Evolutionary conservation across 176 grass and related monocot genomes (phyloP), one percentile per base, ranked within the genome.

Genomic region (Aegilops sharonensis): DNA sequence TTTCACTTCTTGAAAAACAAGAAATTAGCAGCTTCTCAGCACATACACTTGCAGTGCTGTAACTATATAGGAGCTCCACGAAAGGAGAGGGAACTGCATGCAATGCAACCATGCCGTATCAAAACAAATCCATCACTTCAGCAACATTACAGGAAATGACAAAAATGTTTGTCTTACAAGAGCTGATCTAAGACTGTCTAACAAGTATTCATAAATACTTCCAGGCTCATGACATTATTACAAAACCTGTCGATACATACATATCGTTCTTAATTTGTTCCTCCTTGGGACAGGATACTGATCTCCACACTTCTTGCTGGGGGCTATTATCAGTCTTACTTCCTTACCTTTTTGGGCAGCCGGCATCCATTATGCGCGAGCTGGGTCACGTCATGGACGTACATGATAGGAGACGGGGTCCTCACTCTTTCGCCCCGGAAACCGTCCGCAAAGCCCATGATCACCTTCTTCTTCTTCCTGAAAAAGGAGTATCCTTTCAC

Each of bases 381-480:
- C 72, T 75, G 72, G 7, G 72, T 75, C 43, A 75, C 24, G 0
- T 75, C 72, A 0, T 75, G 72, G 72, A 75, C 48, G 14, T 75
- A 52, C 72, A 75, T 75, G 43, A 75, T 75, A 9, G 72, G 72
- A 15, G 24, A 50, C 8, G 24, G 72, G 43, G 72, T 75, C 1
- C 72, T 75, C 13, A 75, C 72, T 24, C 72, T 50, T 27, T 75
- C 72, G 0, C 72, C 72, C 8, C 72, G 7, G 72, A 75, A 75
- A 25, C 72, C 72, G 3, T 75, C 72, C 0, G 72, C 72, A 0
- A 75, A 75, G 8, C 72, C 72, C 72, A 75, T 30, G 72, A 75
- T 47, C 0, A 75, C 48, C 43, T 75, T 75, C 72, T 75, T 75
- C 72, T 75, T 75, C 72, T 75, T 75, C 72, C 72, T 75, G 72